Evolutionary conservation across 371 early-diverging fungal species (phyloP).

Genomic region (Mortierella polycephala): DNA sequence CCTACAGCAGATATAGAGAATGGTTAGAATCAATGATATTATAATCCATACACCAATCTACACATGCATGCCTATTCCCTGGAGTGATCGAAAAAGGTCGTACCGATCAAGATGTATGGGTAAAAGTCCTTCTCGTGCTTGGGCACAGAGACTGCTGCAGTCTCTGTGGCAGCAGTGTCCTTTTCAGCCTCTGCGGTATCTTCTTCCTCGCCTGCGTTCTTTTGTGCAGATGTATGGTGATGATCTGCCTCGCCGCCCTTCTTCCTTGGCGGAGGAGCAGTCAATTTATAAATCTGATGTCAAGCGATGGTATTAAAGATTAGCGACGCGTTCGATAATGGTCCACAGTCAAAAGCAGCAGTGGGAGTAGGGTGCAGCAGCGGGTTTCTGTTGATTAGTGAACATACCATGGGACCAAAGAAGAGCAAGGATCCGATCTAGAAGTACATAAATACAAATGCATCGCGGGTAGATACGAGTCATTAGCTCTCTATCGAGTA

Average conservation of each 20-base stretch:
- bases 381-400: background rate
- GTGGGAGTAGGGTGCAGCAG: too few relatives aligned
- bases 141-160: conserved; percentile 5
- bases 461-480: background rate
- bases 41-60: too few relatives aligned
- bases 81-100: background rate
- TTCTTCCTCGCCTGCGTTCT: conserved; percentile 19
- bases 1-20: conserved; percentile 56
- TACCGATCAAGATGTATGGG: conserved; percentile 53
- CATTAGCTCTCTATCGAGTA: too few relatives aligned
- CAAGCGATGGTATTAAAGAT: background rate
- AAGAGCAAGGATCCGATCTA: conserved; percentile 66
- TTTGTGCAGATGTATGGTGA: conserved; percentile 26
- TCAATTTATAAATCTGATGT: conserved; percentile 60
- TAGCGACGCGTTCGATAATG: background rate
- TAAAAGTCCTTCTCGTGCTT: conserved; percentile 48
- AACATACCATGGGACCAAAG: conserved; percentile 65
- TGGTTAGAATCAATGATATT: background rate
- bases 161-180: conserved; percentile 5
- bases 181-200: conserved; percentile 52
- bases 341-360: background rate
- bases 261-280: conserved; percentile 66
- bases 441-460: background rate
- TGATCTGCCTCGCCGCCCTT: conserved; percentile 42
- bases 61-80: too few relatives aligned